Evolutionary conservation across 2,329 filamentous ascomycete species (phyloP).

Genomic region (Bipolaris zeicola): DNA sequence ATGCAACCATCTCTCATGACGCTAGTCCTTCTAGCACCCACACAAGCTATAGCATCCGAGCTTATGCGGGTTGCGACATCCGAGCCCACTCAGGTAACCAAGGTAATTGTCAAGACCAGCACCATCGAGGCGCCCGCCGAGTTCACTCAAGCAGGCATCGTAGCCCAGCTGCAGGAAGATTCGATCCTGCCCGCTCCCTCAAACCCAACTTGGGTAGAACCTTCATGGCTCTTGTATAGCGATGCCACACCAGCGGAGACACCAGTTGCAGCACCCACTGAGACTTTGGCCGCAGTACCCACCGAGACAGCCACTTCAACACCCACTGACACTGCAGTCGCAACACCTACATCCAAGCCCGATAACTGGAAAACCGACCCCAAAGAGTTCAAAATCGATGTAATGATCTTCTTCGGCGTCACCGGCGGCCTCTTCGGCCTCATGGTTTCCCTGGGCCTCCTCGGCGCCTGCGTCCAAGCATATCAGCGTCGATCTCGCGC

Average conservation of each 20-base stretch:
- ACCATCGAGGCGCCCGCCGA: neutral
- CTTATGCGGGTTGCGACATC: neutral
- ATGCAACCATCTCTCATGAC: neutral
- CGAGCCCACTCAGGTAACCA: neutral
- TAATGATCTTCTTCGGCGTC: neutral
- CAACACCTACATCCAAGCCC: neutral
- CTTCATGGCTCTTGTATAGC: neutral
- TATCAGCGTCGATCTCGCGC: neutral
- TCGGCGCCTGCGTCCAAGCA: neutral
- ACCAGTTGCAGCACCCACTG: neutral
- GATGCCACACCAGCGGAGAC: neutral
- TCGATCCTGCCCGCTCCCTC: no score
- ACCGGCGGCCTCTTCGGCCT: neutral
- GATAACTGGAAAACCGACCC: neutral
- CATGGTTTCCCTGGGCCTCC: neutral
- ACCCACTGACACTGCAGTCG: neutral
- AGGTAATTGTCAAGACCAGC: neutral
- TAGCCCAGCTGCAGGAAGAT: neutral
- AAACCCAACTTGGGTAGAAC: neutral
- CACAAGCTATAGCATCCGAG: neutral
- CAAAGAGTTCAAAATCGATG: neutral
- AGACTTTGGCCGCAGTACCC: neutral
- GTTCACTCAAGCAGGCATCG: neutral
- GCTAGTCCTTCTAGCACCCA: neutral
- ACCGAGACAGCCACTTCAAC: neutral